Percentiles rank a stretch among this genome's conserved stretches.
Evolutionary conservation across 306 rosid species (phyloP).

Genomic region (Prinsepia uniflora): DNA sequence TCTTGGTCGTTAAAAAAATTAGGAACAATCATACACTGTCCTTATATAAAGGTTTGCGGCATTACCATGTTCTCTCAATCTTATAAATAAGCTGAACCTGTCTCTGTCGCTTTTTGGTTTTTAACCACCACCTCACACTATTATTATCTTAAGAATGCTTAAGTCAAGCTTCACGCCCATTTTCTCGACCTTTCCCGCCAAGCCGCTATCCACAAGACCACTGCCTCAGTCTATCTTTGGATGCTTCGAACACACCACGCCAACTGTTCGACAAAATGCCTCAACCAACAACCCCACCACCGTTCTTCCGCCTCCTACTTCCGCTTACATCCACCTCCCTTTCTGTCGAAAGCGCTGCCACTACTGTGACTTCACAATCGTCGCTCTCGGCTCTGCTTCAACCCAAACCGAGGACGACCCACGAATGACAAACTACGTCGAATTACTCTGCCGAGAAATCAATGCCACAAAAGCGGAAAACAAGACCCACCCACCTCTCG

Average conservation of each 20-base stretch:
- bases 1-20: no score
- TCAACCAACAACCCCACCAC: conserved; percentile 19
- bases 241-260: conserved; percentile 29
- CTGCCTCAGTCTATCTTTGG: background rate
- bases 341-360: conserved; percentile 96
- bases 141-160: conserved; percentile 28
- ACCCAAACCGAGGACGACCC: conserved; percentile 55
- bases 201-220: conserved; percentile 25
- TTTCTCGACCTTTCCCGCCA: conserved; percentile 42
- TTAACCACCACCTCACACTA: no score
- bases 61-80: background rate
- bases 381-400: conserved; percentile 81
- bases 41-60: background rate
- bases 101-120: background rate
- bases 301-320: conserved; percentile 38
- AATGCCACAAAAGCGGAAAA: conserved; percentile 41
- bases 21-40: no score
- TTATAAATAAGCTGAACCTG: background rate
- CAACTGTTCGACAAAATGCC: conserved; percentile 70
- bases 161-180: conserved; percentile 58
- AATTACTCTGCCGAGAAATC: conserved; percentile 73
- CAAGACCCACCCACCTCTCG: conserved; percentile 42
- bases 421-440: conserved; percentile 57
- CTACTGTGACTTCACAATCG: conserved; percentile 87
- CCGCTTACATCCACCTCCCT: conserved; percentile 92